These are phyloP conservation scores for Trichosporon sp. DNA, from an alignment of 1,284 basidiomycete genomes.

Conservation along the genomic window DNA sequence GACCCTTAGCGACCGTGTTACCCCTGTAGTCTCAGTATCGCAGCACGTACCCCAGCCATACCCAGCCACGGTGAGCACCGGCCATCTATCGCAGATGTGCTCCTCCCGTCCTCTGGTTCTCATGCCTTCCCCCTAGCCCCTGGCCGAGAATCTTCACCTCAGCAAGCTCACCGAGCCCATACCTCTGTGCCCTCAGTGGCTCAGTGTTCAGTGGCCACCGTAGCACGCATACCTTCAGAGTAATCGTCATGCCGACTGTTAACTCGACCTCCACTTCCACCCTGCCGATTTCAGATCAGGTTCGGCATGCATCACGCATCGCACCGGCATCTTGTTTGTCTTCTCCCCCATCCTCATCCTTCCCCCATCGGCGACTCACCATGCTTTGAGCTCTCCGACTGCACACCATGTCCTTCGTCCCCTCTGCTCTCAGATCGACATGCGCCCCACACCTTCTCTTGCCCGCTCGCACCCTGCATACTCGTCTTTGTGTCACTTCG, in stretches of 20 bases:
- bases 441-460: background rate
- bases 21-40: slow-evolving; percentile 8
- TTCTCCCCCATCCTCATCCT: background rate
- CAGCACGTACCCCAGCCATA: background rate
- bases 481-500: background rate
- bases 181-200: no score
- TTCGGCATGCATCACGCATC: slow-evolving; percentile 4
- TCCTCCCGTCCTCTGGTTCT: background rate
- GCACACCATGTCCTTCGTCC: slow-evolving; percentile 3
- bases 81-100: background rate
- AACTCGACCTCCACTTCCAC: background rate
- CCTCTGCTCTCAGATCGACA: slow-evolving; percentile 1
- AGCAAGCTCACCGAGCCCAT: background rate
- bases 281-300: background rate
- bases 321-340: background rate
- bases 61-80: slow-evolving; percentile 9
- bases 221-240: no score
- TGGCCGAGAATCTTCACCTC: background rate
- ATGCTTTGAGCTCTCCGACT: background rate
- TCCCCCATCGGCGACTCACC: background rate
- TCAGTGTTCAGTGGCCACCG: no score
- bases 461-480: background rate
- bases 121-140: background rate
- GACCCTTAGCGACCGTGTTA: background rate
- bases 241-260: background rate